Percentiles rank a stretch among this genome's conserved stretches.
These are phyloP conservation scores for Pestalotiopsis sp. DNA, from an alignment of 2,329 filamentous ascomycete species.

Conservation along the genomic window DNA sequence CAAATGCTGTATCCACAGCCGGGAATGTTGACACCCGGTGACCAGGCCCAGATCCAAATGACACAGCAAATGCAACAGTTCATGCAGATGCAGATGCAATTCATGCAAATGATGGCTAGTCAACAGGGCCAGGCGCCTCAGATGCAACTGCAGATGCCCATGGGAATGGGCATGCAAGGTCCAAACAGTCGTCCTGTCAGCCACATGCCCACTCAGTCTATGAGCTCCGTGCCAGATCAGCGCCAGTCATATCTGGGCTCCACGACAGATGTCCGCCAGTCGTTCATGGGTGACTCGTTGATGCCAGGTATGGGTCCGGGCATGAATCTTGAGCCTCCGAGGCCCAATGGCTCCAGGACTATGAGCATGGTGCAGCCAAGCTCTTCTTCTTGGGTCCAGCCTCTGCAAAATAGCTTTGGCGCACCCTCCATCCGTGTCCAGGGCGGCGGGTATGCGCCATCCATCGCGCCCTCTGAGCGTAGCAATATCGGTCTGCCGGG, in stretches of 20 bases:
- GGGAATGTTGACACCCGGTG: constrained; percentile 57
- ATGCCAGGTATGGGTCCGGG: constrained; percentile 43
- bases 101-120: constrained; percentile 79
- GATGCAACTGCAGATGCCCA: constrained; percentile 16
- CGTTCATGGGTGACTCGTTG: constrained; percentile 32
- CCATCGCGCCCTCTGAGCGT: constrained; percentile 92
- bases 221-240: constrained; percentile 42
- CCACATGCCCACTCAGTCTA: constrained; percentile 45
- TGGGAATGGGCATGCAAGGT: constrained; percentile 25
- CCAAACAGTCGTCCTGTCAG: constrained; percentile 33
- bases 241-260: constrained; percentile 11
- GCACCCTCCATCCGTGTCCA: constrained; percentile 53
- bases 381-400: constrained; percentile 59
- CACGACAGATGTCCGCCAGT: constrained; percentile 22
- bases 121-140: constrained; percentile 35
- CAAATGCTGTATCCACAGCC: constrained; percentile 51
- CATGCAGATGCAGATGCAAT: constrained; percentile 94
- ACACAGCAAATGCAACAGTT: constrained; percentile 83
- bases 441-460: constrained; percentile 75
- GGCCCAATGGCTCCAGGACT: constrained; percentile 58
- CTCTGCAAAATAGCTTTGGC: constrained; percentile 41
- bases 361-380: constrained; percentile 85
- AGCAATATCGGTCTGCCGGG: constrained; percentile 91
- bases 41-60: constrained; percentile 79
- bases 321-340: constrained; percentile 46